Evolutionary conservation across 192 early-diverging fungal genomes (phyloP), one percentile per base, ranked within the genome.

Genomic region (Coemansia reversa): DNA sequence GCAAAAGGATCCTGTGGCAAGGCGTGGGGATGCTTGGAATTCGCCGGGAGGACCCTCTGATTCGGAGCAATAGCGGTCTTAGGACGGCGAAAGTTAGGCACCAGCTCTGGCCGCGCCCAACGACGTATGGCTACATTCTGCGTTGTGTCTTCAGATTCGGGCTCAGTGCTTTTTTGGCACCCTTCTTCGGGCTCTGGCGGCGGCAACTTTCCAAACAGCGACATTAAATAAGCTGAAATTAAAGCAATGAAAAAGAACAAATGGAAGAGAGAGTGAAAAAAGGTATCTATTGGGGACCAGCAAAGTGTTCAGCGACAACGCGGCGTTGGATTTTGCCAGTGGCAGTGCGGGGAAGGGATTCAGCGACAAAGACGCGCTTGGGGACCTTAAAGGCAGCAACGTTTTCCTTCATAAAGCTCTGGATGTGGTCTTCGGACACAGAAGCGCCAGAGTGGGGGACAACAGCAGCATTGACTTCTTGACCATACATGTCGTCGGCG

Each of bases 401-500:
- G n/a, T 83, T 76, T 16, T 74, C 69, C n/a, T 14, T 56, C 67
- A 78, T 82, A 67, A 81, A 89, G 51, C 63, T 48, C 29, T 67
- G 61, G 45, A 91, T 59, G 19, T 84, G 78, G 49, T 79, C 77
- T 39, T 86, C 86, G 7, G 85, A 86, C 19, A 88, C 53, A 60
- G 62, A 61, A n/a, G 67, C 67, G 42, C 72, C 75, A 5, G 63
- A 69, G 63, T 84, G 86, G 32, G 87, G 75, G 19, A 91, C 85
- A 24, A 92, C 84, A 0, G 88, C 85, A 2, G 87, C 89, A 70
- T 92, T 87, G 28, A 94, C 87, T 62, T 92, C 92, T 71, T 92
- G 91, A 35, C 91, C 91, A 60, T 91, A 92, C 72, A 90, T 87
- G n/a, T 86, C 75, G 74, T 88, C 86, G 0, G 82, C 68, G 6